phyloP scores from a whole-genome alignment of 2,329 filamentous ascomycete genomes.

The Hypoxylon sp. region DNA sequence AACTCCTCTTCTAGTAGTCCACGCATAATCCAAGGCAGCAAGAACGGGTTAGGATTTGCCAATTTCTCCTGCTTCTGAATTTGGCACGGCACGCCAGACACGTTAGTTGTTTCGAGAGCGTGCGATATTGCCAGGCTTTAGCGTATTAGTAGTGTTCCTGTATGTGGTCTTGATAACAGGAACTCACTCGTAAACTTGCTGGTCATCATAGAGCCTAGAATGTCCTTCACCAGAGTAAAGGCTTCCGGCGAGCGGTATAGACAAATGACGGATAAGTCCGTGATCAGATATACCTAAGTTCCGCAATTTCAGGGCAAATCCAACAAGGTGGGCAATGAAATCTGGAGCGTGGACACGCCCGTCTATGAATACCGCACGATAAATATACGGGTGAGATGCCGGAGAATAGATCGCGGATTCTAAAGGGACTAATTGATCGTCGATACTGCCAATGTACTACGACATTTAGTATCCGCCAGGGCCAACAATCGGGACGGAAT shows the following conservation, averaged over 20 bases:
- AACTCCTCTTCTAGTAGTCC: constrained; percentile 92
- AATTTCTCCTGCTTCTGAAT: constrained; percentile 67
- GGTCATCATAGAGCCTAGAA: constrained; percentile 92
- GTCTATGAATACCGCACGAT: constrained; percentile 95
- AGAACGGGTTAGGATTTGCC: constrained; percentile 82
- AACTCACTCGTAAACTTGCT: constrained; percentile 82
- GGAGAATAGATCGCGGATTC: constrained; percentile 93
- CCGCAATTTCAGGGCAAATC: constrained; percentile 92
- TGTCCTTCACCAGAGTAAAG: constrained; percentile 95
- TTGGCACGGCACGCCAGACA: constrained; percentile 64
- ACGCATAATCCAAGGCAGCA: constrained; percentile 95
- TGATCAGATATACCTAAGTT: constrained; percentile 95
- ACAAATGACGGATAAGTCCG: constrained; percentile 91
- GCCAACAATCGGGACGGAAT: neutral
- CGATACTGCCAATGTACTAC: constrained; percentile 88
- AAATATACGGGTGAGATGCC: constrained; percentile 91
- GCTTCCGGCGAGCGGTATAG: constrained; percentile 88
- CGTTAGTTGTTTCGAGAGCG: constrained; percentile 77
- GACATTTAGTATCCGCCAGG: constrained; percentile 22
- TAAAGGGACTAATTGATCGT: constrained; percentile 94
- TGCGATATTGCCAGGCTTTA: constrained; percentile 77
- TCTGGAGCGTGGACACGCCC: constrained; percentile 92
- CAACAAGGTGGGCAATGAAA: constrained; percentile 93
- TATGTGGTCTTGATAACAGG: constrained; percentile 39
- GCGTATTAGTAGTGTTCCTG: constrained; percentile 27